phyloP scores from a whole-genome alignment of 1,284 basidiomycete genomes.

The Moesziomyces parantarcticus region DNA sequence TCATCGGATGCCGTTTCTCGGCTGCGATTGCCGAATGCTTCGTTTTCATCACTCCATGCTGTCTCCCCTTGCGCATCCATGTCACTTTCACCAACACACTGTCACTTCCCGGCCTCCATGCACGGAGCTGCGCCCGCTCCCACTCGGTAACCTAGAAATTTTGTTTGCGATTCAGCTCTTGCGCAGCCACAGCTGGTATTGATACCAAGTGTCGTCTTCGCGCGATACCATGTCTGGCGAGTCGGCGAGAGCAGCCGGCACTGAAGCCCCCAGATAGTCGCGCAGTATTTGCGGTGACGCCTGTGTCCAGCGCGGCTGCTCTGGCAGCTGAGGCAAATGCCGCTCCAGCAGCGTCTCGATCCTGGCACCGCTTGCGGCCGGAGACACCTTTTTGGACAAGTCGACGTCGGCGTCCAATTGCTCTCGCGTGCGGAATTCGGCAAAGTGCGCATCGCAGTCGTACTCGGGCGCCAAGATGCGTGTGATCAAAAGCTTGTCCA shows the following conservation, averaged over 20 bases:
- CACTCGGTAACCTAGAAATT: too few relatives aligned
- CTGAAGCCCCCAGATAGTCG: slow-evolving; percentile 26
- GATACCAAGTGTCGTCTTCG: slow-evolving; percentile 36
- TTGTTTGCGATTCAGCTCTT: slow-evolving; percentile 3
- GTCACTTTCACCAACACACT: background rate
- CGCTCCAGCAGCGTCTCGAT: background rate
- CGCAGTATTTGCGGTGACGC: slow-evolving; percentile 19
- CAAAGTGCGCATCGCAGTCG: slow-evolving; percentile 87
- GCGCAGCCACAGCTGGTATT: slow-evolving; percentile 46
- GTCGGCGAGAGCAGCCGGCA: slow-evolving; percentile 12
- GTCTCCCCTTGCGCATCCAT: too few relatives aligned
- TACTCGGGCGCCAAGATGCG: slow-evolving; percentile 81
- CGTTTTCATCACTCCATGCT: background rate
- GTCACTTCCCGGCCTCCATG: background rate
- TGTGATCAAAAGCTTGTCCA: slow-evolving; percentile 76
- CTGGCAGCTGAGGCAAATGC: slow-evolving; percentile 1
- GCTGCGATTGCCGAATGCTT: background rate
- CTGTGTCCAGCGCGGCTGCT: slow-evolving; percentile 23
- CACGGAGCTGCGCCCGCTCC: too few relatives aligned
- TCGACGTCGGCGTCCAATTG: slow-evolving; percentile 38
- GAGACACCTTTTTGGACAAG: slow-evolving; percentile 4
- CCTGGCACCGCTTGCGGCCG: background rate
- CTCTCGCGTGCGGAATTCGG: slow-evolving; percentile 73
- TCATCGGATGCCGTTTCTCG: background rate
- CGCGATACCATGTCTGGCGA: slow-evolving; percentile 22